Evolutionary conservation across 345 rosid species (phyloP).

Genomic region (Ceriops decandra): DNA sequence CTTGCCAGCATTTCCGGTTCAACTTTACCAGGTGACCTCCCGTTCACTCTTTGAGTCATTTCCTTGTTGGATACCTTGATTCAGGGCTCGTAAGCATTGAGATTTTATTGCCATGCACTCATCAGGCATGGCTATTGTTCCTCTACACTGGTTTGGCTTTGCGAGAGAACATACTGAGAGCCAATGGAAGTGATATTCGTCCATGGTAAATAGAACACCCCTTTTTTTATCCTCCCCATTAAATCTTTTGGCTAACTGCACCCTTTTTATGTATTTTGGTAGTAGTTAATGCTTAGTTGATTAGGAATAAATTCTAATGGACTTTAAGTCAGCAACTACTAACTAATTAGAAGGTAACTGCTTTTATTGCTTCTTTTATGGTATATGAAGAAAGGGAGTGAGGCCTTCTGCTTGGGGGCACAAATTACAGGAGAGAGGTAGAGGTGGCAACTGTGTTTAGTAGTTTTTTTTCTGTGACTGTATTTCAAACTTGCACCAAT

Average conservation of each 20-base stretch:
- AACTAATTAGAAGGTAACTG: too few species aligned
- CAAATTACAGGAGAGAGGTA: too few species aligned
- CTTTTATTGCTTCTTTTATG: too few species aligned
- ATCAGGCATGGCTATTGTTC: slow-evolving; percentile 87
- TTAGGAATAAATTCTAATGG: too few species aligned
- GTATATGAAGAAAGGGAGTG: too few species aligned
- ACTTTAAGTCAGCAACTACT: too few species aligned
- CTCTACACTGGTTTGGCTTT: slow-evolving; percentile 93
- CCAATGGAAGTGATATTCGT: slow-evolving; percentile 97
- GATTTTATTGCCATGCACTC: slow-evolving; percentile 6
- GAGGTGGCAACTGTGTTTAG: too few species aligned
- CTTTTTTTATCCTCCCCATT: background rate
- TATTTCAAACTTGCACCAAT: too few species aligned
- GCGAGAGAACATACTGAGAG: slow-evolving; percentile 91
- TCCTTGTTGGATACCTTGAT: background rate
- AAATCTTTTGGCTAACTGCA: background rate
- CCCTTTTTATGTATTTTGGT: background rate
- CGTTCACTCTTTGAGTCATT: background rate
- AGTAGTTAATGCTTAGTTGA: background rate
- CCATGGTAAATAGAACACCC: slow-evolving; percentile 54
- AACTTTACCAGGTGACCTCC: slow-evolving; percentile 69
- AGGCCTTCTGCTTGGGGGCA: too few species aligned
- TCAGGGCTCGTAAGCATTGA: background rate
- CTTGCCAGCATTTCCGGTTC: slow-evolving; percentile 94
- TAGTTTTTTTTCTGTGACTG: too few species aligned